These are phyloP conservation scores for Colletotrichum limetticola DNA, from an alignment of 2,329 filamentous ascomycete species.

Conservation along the genomic window DNA sequence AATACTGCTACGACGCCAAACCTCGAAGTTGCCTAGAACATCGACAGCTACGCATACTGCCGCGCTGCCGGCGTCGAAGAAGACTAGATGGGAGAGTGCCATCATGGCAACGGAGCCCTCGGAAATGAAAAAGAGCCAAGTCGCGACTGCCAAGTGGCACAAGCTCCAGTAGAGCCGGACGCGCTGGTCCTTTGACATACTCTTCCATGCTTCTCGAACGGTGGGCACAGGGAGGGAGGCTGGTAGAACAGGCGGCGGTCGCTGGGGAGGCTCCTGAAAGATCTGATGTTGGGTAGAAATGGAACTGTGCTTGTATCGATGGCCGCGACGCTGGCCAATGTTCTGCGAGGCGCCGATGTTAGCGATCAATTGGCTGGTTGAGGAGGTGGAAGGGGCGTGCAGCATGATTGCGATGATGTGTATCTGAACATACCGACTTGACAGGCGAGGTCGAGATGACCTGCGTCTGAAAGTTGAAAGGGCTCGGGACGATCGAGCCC, in stretches of 20 bases:
- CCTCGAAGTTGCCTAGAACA: slow-evolving; percentile 95
- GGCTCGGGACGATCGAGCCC: slow-evolving; percentile 61
- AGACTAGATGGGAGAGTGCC: slow-evolving; percentile 89
- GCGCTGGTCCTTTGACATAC: slow-evolving; percentile 90
- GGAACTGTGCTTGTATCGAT: slow-evolving; percentile 98
- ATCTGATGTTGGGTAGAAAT: slow-evolving; percentile 91
- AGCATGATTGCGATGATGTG: neutral
- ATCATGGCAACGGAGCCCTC: slow-evolving; percentile 91
- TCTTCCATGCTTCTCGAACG: slow-evolving; percentile 84
- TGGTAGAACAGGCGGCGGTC: slow-evolving; percentile 88
- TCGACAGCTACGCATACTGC: slow-evolving; percentile 93
- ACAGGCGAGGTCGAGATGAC: slow-evolving; percentile 79
- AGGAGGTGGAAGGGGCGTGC: slow-evolving; percentile 6
- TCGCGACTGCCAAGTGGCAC: slow-evolving; percentile 85
- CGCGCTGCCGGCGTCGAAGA: slow-evolving; percentile 95
- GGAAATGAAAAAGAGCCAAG: slow-evolving; percentile 86
- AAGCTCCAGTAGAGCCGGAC: slow-evolving; percentile 88
- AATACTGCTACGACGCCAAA: slow-evolving; percentile 93
- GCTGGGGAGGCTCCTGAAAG: slow-evolving; percentile 89
- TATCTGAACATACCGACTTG: slow-evolving; percentile 72
- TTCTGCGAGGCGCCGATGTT: slow-evolving; percentile 63
- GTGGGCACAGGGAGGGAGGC: slow-evolving; percentile 94
- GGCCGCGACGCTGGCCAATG: slow-evolving; percentile 89
- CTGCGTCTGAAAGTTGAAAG: slow-evolving; percentile 95
- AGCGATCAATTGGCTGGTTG: slow-evolving; percentile 7